Base-by-base conservation (phyloP, 2,329 filamentous ascomycete species). In the Fusarium heterosporum region DNA sequence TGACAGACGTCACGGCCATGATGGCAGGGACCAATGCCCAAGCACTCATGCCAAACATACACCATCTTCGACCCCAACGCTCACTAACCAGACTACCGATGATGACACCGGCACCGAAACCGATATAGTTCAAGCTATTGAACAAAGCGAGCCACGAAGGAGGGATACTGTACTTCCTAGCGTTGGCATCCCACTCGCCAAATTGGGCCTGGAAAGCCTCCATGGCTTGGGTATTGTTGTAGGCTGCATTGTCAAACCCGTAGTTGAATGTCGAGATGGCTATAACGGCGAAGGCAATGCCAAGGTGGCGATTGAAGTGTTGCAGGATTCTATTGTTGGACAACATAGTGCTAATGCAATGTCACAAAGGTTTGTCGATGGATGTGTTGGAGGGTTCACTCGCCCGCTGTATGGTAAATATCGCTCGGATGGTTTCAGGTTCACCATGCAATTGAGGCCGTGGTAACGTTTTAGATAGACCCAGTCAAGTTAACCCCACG, bases 181-280 rank as follows among this genome's bases (percentile, higher is more conserved):
- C 61, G 11, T 22, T 49, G 61, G 42, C 61, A 36, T 78, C 57
- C 28, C 65, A 75, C 4, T 69, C 61, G 0, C 78, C 78, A 48
- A 80, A 79, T 19, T 77, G 72, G 22, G 64, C 69, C 8, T 71
- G 71, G 50, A 78, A 80, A 3, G 75, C 51, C 13, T 73, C 65
- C 78, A 80, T 80, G 4, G 78, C 75, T 62, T 80, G 78, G 0
- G 69, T 73, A 1, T 73, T 76, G 0, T 76, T 71, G 47, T 78
- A 78, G 0, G 72, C 79, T 43, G 78, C 75, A 40, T 79, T 78
- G 51, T 80, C 78, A 17, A 80, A 78, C 28, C 78, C 78, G 73
- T 79, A 80, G 53, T 79, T 80, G 55, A 80, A 76, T 1, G 72
- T 73, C 0, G 76, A 78, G 5, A 80, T 61, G 12, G 77, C 78